Base-by-base conservation (phyloP, 768 basidiomycete species). In the Pisolithus microcarpus region DNA sequence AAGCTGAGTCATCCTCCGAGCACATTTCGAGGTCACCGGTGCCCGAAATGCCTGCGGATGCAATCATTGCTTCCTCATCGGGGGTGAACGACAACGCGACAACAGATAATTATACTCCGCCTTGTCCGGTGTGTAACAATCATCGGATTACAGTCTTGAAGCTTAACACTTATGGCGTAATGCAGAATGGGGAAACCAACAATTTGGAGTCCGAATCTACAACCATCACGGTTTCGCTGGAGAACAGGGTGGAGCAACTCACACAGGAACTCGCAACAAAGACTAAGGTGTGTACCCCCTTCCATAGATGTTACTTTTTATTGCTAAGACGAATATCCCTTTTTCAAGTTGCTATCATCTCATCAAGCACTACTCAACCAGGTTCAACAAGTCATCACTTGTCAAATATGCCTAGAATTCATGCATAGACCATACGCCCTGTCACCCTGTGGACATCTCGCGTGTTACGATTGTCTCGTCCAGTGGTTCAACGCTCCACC, bases 401-500 rank as follows among this genome's bases (percentile, higher is more conserved):
- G 88, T 53, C 85, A 89, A 63, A 83, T 91, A 54, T 91, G 88
- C 60, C 71, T 89, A 24, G 86, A 88, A 57, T 69, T 86, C 21
- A 72, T 91, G 63, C 73, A 84, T 63, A 79, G 77, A 55, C 87
- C 88, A 0, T 90, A 79, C 55, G 81, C 85, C 0, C 78, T 88
- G 18, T 75, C 84, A 0, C 86, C 87, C 1, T 90, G 87, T 52
- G 87, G 87, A 5, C 86, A 88, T 54, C 70, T 85, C 44, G 79
- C 79, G 3, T 90, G 87, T 58, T 77, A 88, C 52, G 61, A 66
- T 15, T 89, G 88, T 59, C 80, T 91, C 10, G 74, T 90, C 16
- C 74, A 75, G 31, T 91, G 88, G 88, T 91, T 91, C 65, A 82
- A 77, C 4, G 73, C 75, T 34, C 62, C 72, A 23, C 66, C 66